Base-by-base conservation (phyloP, 2,329 filamentous ascomycete species). In the Fusarium kyushuense region DNA sequence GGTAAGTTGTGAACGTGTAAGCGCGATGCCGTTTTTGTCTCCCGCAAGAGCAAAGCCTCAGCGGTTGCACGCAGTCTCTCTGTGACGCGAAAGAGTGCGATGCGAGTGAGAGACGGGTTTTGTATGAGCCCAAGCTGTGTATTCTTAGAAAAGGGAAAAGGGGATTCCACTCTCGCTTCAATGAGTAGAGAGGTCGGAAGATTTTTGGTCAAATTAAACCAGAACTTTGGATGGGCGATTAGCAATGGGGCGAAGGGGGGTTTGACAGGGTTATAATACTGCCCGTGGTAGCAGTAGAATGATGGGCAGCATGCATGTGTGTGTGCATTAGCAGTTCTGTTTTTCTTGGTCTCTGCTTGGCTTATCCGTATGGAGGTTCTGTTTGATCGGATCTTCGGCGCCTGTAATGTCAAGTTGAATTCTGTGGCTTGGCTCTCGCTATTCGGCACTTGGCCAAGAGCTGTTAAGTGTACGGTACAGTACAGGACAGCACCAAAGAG, bases 381-480 rank as follows among this genome's bases (percentile, higher is more conserved):
- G 60, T 65, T 65, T 69, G 67, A 66, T 72, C 65, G 59, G 69
- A 62, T 73, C 62, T 68, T 72, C 71, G 71, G 71, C 69, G 70
- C 59, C 27, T 55, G 45, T 36, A 59, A 47, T 51, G 54, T 66
- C 51, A 45, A 69, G 63, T 30, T 36, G 32, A 47, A 48, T 17
- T 30, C 38, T 53, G 54, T 54, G 67, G 67, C 67, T 70, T 70
- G 67, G 67, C 67, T 58, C 47, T 68, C 63, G 67, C 67, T 65
- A 43, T 56, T 68, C 67, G 64, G 67, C 67, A 70, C 63, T 51
- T 53, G 38, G 67, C 67, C 67, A 65, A 70, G 67, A 71, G 63
- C 32, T 27, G 27, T 8, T 27, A 27, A 27, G 27, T 27, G 27
- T 27, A 27, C 27, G 27, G 27, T 27, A 27, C 32, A 33, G 32